phyloP scores from a whole-genome alignment of 441 rosid species.

The Pelargonium cotyledonis region DNA sequence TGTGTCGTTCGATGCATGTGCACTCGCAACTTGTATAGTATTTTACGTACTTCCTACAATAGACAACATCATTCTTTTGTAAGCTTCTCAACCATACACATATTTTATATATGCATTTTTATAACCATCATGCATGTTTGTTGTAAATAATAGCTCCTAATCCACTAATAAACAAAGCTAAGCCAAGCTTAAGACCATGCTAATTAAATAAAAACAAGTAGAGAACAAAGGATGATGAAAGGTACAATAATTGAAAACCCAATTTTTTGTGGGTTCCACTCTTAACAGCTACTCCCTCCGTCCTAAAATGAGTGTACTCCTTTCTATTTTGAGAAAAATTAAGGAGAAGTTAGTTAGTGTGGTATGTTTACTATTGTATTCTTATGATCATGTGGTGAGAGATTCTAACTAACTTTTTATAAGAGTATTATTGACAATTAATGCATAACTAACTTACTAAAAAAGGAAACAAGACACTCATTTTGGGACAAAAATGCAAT shows the following conservation, averaged over 20 bases:
- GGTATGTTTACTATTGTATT: too few relatives aligned
- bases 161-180: neutral
- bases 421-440: too few relatives aligned
- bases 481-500: too few relatives aligned
- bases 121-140: neutral
- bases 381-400: too few relatives aligned
- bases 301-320: too few relatives aligned
- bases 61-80: neutral
- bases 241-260: neutral
- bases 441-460: too few relatives aligned
- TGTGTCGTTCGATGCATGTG: conserved; percentile 1
- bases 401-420: too few relatives aligned
- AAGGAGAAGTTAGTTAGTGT: too few relatives aligned
- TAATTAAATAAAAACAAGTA: too few relatives aligned
- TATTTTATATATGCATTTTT: neutral
- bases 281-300: too few relatives aligned
- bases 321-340: too few relatives aligned
- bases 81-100: neutral
- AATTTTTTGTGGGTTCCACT: neutral
- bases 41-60: neutral
- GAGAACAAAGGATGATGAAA: neutral
- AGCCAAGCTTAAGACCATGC: neutral
- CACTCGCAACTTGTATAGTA: neutral
- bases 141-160: conserved; percentile 1
- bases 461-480: too few relatives aligned